Evolutionary conservation across 768 basidiomycete genomes (phyloP), one percentile per base, ranked within the genome.

Genomic region (Trametes sanguinea): DNA sequence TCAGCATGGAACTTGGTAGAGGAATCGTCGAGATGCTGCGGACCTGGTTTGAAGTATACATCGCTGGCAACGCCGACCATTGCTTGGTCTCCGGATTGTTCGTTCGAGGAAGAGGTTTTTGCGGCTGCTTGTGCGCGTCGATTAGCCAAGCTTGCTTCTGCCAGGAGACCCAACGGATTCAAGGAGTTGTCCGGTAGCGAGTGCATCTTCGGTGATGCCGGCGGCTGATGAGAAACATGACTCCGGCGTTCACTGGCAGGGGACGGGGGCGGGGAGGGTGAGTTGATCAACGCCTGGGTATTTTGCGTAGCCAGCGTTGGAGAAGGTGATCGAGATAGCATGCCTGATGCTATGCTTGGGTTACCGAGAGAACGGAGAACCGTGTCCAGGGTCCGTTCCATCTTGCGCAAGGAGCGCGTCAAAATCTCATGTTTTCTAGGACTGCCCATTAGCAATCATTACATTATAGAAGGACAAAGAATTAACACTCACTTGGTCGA

Each of bases 381-480:
- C 13, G 92, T 94, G 74, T 95, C 93, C n/a, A 95, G 81, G 1
- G 93, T 95, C 40, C 86, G 83, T 72, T 95, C 94, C 92, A 95
- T 94, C 75, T 94, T 95, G 57, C 88, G 84, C 53, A 95, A 77
- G 3, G 91, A 93, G 64, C 86, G 83, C 2, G 89, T 89, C 22
- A 94, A 78, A 29, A 91, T 78, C 69, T 94, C 92, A 67, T 92
- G 89, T 80, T 94, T 94, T 80, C 89, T 92, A 74, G 67, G 75
- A 66, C 71, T 75, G 22, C 30, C 42, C 51, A 69, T 71, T 63
- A 71, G 63, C 69, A 72, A 68, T 69, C 50, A 43, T 17, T 22
- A 52, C 9, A 43, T 48, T 27, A 50, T 62, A 69, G 65, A 56
- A 35, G 44, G 60, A 68, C 57, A 48, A 66, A 55, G 47, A 61